These are phyloP conservation scores for Nannochloris sp. DNA, from an alignment of 139 green algal species.

Conservation along the genomic window DNA sequence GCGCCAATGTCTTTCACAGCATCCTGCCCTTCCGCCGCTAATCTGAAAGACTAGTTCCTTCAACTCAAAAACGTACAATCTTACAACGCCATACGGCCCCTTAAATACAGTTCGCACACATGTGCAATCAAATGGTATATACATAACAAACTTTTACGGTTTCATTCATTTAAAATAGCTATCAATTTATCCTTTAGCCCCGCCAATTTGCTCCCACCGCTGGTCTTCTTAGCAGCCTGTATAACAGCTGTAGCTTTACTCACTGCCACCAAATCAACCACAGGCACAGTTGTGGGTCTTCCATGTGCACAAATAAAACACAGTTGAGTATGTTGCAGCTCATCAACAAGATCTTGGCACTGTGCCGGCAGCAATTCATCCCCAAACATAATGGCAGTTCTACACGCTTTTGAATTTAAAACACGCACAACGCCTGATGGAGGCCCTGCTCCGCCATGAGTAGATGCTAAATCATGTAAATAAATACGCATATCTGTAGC, in stretches of 20 bases:
- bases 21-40: too few relatives aligned
- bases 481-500: slow-evolving; percentile 47
- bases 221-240: not conserved
- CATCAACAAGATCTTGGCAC: slow-evolving; percentile 42
- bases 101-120: too few relatives aligned
- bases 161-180: not conserved
- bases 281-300: slow-evolving; percentile 45
- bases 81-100: too few relatives aligned
- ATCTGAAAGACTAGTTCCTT: too few relatives aligned
- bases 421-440: slow-evolving; percentile 41
- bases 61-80: too few relatives aligned
- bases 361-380: slow-evolving; percentile 37
- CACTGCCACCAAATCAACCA: slow-evolving; percentile 39
- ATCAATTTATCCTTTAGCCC: slow-evolving; percentile 1
- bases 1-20: too few relatives aligned
- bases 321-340: slow-evolving; percentile 39
- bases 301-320: slow-evolving; percentile 77
- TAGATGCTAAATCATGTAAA: slow-evolving; percentile 53
- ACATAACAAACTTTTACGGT: too few relatives aligned
- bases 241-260: not conserved
- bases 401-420: slow-evolving; percentile 66
- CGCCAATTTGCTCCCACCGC: not conserved
- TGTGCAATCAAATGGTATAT: too few relatives aligned
- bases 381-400: slow-evolving; percentile 79
- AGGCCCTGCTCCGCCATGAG: slow-evolving; percentile 1